A percentile compares a stretch with the other conserved stretches of the same genome.
Conservation (phyloP, 495 filamentous ascomycete genomes). For the Talaromyces nanjingensis region DNA sequence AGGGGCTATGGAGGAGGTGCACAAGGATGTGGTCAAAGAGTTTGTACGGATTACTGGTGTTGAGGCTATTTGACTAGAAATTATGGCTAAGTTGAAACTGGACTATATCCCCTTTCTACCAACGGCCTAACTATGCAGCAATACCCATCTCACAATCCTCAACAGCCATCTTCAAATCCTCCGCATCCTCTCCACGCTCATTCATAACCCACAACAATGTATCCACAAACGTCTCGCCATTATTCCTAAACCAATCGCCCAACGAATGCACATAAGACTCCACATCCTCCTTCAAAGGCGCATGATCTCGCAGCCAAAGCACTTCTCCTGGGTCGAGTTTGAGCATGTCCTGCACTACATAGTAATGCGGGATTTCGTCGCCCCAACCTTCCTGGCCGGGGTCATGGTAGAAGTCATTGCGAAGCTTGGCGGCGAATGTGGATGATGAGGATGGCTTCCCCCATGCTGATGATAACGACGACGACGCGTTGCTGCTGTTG, state of each 20-base stretch:
- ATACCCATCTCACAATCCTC: constrained; percentile 24
- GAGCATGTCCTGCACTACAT: constrained; percentile 60
- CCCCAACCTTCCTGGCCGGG: constrained; percentile 48
- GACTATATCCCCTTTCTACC: neutral
- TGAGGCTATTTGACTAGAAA: neutral
- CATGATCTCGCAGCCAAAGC: constrained; percentile 47
- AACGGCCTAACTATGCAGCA: constrained; percentile 7
- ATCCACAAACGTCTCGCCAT: constrained; percentile 54
- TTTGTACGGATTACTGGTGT: constrained; percentile 20
- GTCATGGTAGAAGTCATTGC: constrained; percentile 32
- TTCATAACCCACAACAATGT: constrained; percentile 38
- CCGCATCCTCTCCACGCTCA: constrained; percentile 33
- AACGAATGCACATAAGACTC: constrained; percentile 42
- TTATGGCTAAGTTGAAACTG: neutral
- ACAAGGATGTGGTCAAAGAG: constrained; percentile 41
- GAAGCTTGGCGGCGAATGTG: constrained; percentile 21
- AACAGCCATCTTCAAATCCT: constrained; percentile 24
- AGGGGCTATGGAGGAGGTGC: constrained; percentile 35
- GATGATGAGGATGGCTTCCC: neutral
- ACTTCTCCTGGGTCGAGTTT: constrained; percentile 55
- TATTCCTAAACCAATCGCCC: constrained; percentile 58
- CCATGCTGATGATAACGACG: neutral
- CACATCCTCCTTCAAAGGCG: constrained; percentile 46
- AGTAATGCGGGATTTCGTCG: constrained; percentile 56
- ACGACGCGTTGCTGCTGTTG: constrained; percentile 9